These are phyloP conservation scores for Effrenium voratum DNA, from an alignment of 73 alveolate genomes.

Conservation along the genomic window DNA sequence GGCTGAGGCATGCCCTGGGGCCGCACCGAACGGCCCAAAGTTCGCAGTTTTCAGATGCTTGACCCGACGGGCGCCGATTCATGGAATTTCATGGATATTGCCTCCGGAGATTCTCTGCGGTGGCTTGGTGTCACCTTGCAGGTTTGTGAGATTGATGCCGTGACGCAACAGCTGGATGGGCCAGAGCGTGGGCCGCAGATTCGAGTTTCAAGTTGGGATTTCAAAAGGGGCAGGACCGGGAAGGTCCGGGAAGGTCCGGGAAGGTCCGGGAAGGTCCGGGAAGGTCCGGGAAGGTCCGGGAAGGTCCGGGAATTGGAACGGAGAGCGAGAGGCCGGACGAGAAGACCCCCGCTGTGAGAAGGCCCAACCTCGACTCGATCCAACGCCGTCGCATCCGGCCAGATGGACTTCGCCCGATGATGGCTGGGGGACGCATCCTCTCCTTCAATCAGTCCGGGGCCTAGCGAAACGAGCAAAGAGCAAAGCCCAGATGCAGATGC, in stretches of 20 bases:
- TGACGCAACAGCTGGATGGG: constrained; percentile 6
- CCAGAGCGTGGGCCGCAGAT: background rate
- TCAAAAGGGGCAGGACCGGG: background rate
- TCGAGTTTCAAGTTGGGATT: background rate
- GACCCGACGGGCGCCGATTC: background rate
- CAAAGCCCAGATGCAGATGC: too few relatives aligned
- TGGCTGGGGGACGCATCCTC: constrained; percentile 91
- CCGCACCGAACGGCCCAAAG: background rate
- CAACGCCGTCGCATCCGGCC: background rate
- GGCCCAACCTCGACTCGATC: background rate
- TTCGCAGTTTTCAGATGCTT: too few relatives aligned
- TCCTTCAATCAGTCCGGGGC: constrained; percentile 25
- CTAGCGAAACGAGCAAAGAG: too few relatives aligned
- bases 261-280: too few relatives aligned
- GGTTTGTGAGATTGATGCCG: constrained; percentile 76
- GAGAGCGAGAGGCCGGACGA: too few relatives aligned
- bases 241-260: too few relatives aligned
- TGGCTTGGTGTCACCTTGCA: background rate
- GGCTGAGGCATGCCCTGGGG: background rate
- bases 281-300: too few relatives aligned
- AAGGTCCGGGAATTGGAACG: too few relatives aligned
- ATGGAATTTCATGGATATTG: background rate
- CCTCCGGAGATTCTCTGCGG: background rate
- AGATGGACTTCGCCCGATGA: constrained; percentile 86
- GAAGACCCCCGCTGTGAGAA: background rate